These are phyloP conservation scores for Gaeumannomyces tritici DNA, from an alignment of 2,329 filamentous ascomycete genomes.

Conservation along the genomic window DNA sequence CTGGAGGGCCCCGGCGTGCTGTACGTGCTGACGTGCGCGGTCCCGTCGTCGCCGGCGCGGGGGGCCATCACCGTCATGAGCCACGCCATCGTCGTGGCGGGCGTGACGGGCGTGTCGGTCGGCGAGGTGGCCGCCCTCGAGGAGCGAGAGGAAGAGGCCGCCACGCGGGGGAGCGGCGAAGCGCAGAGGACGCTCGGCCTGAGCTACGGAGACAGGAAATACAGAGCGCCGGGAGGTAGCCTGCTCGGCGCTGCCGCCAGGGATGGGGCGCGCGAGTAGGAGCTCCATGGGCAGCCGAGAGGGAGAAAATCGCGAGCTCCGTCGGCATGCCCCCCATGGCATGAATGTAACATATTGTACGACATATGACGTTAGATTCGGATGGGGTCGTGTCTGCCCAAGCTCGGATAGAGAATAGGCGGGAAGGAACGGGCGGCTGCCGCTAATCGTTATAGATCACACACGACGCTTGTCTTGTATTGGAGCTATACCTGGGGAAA, in stretches of 20 bases:
- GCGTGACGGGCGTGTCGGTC: slow-evolving; percentile 1
- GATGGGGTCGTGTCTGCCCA: not conserved
- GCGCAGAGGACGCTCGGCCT: not conserved
- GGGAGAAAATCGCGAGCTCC: not conserved
- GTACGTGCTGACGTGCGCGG: slow-evolving; percentile 24
- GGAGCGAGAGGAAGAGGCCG: not conserved
- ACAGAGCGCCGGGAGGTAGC: not conserved
- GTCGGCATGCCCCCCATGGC: not conserved
- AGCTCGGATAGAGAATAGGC: too few relatives aligned
- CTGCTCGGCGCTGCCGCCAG: not conserved
- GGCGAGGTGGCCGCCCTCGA: not conserved
- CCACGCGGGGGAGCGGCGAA: too few relatives aligned
- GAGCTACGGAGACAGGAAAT: not conserved
- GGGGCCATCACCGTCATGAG: not conserved
- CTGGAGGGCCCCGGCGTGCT: slow-evolving; percentile 42
- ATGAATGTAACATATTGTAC: not conserved
- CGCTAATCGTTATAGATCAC: too few relatives aligned
- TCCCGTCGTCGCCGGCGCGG: not conserved
- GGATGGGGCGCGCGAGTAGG: not conserved
- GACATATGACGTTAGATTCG: not conserved
- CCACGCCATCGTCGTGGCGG: slow-evolving; percentile 5
- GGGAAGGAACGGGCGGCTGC: too few relatives aligned
- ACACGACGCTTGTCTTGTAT: too few relatives aligned
- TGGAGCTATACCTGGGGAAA: too few relatives aligned
- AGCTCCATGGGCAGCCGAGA: too few relatives aligned